Evolutionary conservation across 495 filamentous ascomycete species (phyloP).

Genomic region (Lasiosphaeria miniovina): DNA sequence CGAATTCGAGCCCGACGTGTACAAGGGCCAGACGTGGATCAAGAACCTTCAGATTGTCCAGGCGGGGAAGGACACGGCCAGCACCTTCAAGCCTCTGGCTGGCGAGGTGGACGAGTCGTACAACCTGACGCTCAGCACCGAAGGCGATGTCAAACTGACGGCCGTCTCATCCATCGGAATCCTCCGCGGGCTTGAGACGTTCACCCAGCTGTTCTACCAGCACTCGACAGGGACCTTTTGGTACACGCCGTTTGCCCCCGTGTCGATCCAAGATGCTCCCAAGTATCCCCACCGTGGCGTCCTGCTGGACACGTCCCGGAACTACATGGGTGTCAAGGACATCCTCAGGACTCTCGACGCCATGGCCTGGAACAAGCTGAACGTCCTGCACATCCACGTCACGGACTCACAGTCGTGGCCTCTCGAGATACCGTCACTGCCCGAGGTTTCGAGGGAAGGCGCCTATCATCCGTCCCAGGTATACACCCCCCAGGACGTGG

Average conservation of each 20-base stretch:
- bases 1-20: conserved; percentile 57
- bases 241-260: conserved; percentile 65
- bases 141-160: conserved; percentile 56
- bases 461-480: conserved; percentile 59
- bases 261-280: conserved; percentile 63
- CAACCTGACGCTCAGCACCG: conserved; percentile 51
- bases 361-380: conserved; percentile 72
- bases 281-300: conserved; percentile 69
- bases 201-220: conserved; percentile 72
- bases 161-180: conserved; percentile 64
- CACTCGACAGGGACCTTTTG: conserved; percentile 53
- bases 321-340: conserved; percentile 59
- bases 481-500: conserved; percentile 62
- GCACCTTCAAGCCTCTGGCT: conserved; percentile 54
- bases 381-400: conserved; percentile 71
- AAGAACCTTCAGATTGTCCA: conserved; percentile 57
- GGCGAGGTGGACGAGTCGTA: conserved; percentile 73
- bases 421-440: conserved; percentile 68
- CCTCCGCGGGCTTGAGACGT: conserved; percentile 63
- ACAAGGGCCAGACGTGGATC: conserved; percentile 46
- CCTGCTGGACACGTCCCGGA: conserved; percentile 68
- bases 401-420: conserved; percentile 86
- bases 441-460: conserved; percentile 64
- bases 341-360: conserved; percentile 71
- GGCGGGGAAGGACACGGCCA: conserved; percentile 49